phyloP scores from a whole-genome alignment of 2,329 filamentous ascomycete species.

The Remersonia thermophila region DNA sequence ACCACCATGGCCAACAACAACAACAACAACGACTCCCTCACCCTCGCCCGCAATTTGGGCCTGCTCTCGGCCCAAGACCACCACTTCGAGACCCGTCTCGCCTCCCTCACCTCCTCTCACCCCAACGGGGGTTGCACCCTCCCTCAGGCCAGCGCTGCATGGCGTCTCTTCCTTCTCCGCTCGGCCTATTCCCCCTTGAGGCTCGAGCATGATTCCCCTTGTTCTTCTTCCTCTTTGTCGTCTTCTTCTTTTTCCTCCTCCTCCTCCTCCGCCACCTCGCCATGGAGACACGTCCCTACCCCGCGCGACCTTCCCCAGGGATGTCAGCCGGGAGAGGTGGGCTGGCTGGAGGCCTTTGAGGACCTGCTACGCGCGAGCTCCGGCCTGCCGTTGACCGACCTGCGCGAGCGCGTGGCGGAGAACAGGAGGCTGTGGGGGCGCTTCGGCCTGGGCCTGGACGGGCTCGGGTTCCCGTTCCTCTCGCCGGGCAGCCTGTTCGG shows the following conservation, averaged over 20 bases:
- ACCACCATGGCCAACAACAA: too few species aligned
- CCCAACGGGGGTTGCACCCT: not conserved
- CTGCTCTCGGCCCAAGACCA: not conserved
- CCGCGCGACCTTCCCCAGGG: slow-evolving; percentile 31
- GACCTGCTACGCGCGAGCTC: slow-evolving; percentile 40
- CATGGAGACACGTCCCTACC: not conserved
- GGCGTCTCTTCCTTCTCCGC: slow-evolving; percentile 21
- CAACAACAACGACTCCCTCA: too few species aligned
- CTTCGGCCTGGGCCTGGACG: not conserved
- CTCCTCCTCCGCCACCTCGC: too few species aligned
- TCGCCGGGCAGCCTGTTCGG: too few species aligned
- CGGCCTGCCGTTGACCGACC: slow-evolving; percentile 30
- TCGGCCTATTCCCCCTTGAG: slow-evolving; percentile 34
- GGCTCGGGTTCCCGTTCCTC: too few species aligned
- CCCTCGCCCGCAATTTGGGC: not conserved
- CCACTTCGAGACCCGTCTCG: slow-evolving; percentile 4
- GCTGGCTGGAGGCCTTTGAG: slow-evolving; percentile 46
- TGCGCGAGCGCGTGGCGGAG: slow-evolving; percentile 12
- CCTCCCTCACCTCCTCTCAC: slow-evolving; percentile 1
- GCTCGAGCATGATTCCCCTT: slow-evolving; percentile 28
- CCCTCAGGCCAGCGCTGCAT: slow-evolving; percentile 3
- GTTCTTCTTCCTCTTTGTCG: too few species aligned
- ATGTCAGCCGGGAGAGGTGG: slow-evolving; percentile 29
- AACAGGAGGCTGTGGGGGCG: not conserved
- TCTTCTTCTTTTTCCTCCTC: too few species aligned